Percentiles rank a stretch among this genome's conserved stretches.
Conservation (phyloP, 2,329 filamentous ascomycete species). For the Hysterium pulicare region DNA sequence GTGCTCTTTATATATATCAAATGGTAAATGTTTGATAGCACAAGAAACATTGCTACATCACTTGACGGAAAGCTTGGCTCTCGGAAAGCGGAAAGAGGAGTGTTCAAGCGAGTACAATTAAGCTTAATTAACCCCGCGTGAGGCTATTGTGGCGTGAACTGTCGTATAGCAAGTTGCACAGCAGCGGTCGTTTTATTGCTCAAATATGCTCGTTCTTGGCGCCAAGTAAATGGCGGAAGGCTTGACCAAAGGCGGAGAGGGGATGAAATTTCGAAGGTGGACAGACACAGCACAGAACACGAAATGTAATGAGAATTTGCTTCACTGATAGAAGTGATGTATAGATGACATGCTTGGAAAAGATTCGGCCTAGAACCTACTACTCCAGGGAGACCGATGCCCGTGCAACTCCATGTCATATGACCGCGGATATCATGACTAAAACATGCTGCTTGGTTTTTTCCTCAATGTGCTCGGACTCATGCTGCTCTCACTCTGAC, state of each 20-base stretch:
- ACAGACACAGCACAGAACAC: neutral
- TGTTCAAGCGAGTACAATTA: neutral
- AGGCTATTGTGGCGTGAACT: slow-evolving; percentile 24
- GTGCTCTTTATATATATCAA: neutral
- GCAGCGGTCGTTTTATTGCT: slow-evolving; percentile 15
- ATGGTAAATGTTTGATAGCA: neutral
- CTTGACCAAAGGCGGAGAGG: neutral
- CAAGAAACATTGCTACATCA: neutral
- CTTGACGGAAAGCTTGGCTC: neutral
- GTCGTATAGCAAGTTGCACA: no score
- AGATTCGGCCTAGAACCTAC: neutral
- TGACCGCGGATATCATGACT: slow-evolving; percentile 1
- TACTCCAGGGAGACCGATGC: neutral
- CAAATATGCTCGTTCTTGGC: slow-evolving; percentile 26
- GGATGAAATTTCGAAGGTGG: neutral
- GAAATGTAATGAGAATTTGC: neutral
- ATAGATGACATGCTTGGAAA: neutral
- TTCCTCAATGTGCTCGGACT: slow-evolving; percentile 35
- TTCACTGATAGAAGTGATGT: neutral
- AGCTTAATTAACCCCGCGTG: neutral
- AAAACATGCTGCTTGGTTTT: slow-evolving; percentile 46
- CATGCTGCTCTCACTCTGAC: slow-evolving; percentile 23
- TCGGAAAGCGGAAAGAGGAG: slow-evolving; percentile 6
- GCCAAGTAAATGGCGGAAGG: slow-evolving; percentile 8
- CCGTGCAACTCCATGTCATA: neutral